phyloP scores from a whole-genome alignment of 2,329 filamentous ascomycete genomes.

The Talaromyces sp. region DNA sequence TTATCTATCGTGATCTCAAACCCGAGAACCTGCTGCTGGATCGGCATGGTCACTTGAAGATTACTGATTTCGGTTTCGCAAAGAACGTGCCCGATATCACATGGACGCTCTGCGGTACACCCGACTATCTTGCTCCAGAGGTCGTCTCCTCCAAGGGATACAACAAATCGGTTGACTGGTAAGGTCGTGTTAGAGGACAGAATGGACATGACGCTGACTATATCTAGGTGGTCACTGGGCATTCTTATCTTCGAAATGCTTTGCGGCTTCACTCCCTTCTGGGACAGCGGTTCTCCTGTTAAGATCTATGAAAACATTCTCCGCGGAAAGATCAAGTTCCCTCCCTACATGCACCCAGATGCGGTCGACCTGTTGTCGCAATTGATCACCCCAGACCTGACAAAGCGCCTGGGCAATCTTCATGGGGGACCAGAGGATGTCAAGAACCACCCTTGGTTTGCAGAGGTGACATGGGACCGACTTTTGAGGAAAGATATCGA shows the following conservation, averaged over 20 bases:
- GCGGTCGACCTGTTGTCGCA: constrained; percentile 88
- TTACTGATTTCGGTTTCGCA: constrained; percentile 97
- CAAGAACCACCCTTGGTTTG: constrained; percentile 93
- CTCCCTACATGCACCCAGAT: constrained; percentile 89
- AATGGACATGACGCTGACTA: neutral
- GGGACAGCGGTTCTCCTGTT: constrained; percentile 95
- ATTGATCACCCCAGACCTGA: constrained; percentile 89
- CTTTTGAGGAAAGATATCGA: constrained; percentile 95
- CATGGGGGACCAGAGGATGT: constrained; percentile 88
- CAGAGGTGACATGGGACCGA: constrained; percentile 96
- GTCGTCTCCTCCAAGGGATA: constrained; percentile 99
- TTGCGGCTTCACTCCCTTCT: constrained; percentile 97
- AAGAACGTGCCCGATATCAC: constrained; percentile 98
- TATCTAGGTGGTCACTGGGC: constrained; percentile 85
- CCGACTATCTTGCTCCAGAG: constrained; percentile 94
- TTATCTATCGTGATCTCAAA: constrained; percentile 97
- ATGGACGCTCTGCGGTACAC: constrained; percentile 96
- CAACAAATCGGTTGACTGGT: constrained; percentile 99
- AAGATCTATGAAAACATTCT: constrained; percentile 99
- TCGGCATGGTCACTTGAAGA: constrained; percentile 90
- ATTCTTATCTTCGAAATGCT: constrained; percentile 99
- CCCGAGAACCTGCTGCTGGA: constrained; percentile 90
- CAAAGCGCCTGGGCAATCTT: constrained; percentile 89
- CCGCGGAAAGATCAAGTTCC: constrained; percentile 92
- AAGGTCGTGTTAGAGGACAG: constrained; percentile 33